A percentile compares a stretch with the other conserved stretches of the same genome.
phyloP scores from a whole-genome alignment of 2,329 filamentous ascomycete genomes.

The Diplodia intermedia region DNA sequence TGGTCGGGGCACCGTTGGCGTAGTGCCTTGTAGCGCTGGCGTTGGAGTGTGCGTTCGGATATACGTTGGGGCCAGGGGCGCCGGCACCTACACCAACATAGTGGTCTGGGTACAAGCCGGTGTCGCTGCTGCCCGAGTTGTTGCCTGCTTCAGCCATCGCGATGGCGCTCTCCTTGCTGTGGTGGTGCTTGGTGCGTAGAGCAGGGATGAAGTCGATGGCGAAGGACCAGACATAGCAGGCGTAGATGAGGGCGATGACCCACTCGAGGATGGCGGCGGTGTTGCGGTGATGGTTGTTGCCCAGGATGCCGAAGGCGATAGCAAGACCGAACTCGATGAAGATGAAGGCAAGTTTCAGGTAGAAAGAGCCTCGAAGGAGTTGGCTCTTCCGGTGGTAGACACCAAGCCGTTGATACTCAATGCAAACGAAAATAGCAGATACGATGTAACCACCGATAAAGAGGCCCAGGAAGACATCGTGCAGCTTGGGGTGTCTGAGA shows the following conservation, averaged over 20 bases:
- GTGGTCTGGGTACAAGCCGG: conserved; percentile 25
- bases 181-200: conserved; percentile 63
- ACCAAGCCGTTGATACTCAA: conserved; percentile 86
- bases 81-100: not conserved
- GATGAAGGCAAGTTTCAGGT: conserved; percentile 85
- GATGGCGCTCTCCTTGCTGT: conserved; percentile 47
- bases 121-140: conserved; percentile 18
- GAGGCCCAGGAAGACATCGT: conserved; percentile 77
- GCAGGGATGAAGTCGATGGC: conserved; percentile 86
- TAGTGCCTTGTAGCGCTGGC: conserved; percentile 25
- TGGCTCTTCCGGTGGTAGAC: conserved; percentile 77
- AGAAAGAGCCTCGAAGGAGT: conserved; percentile 80
- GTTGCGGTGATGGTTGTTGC: conserved; percentile 62
- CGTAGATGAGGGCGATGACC: conserved; percentile 82
- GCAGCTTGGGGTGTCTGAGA: conserved; percentile 67
- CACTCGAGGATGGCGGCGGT: conserved; percentile 80
- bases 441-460: conserved; percentile 89
- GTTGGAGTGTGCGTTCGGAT: conserved; percentile 27
- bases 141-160: conserved; percentile 36
- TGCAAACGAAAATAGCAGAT: conserved; percentile 86
- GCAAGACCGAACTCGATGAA: conserved; percentile 77
- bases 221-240: conserved; percentile 87
- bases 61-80: conserved; percentile 22
- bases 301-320: conserved; percentile 72
- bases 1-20: conserved; percentile 13